phyloP scores from a whole-genome alignment of 148 eudicot genomes.

The Beta vulgaris region DNA sequence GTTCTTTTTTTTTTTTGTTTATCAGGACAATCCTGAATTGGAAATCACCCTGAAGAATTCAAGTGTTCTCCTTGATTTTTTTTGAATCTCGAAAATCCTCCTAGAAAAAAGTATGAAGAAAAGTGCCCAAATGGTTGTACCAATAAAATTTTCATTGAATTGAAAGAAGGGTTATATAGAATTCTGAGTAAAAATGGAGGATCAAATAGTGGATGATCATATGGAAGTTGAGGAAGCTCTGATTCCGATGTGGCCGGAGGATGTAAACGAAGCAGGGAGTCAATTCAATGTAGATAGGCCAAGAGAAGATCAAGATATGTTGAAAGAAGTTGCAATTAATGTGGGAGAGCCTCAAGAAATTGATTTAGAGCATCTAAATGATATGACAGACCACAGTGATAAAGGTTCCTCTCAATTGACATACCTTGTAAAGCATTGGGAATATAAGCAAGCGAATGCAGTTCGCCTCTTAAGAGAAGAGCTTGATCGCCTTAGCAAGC shows the following conservation, averaged over 20 bases:
- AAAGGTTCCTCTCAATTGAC: constrained; percentile 74
- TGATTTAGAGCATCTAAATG: constrained; percentile 60
- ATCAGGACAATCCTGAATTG: background rate
- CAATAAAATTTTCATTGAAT: background rate
- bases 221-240: constrained; percentile 70
- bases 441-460: constrained; percentile 75
- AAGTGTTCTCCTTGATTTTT: background rate
- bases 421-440: constrained; percentile 69
- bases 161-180: background rate
- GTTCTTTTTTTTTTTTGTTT: no score
- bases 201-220: constrained; percentile 37
- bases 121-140: background rate
- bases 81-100: constrained; percentile 13
- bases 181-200: constrained; percentile 23
- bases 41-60: background rate
- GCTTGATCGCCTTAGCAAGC: constrained; percentile 65
- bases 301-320: constrained; percentile 58
- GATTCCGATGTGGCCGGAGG: constrained; percentile 86
- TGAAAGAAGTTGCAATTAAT: constrained; percentile 52
- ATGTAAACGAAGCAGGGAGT: constrained; percentile 66
- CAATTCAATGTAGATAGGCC: constrained; percentile 71
- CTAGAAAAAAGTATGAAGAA: background rate
- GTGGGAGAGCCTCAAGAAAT: constrained; percentile 47
- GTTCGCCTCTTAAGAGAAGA: constrained; percentile 77
- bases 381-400: constrained; percentile 62